Evolutionary conservation across 1,139 yeast species (phyloP).

Genomic region (Blastobotrys persicus): DNA sequence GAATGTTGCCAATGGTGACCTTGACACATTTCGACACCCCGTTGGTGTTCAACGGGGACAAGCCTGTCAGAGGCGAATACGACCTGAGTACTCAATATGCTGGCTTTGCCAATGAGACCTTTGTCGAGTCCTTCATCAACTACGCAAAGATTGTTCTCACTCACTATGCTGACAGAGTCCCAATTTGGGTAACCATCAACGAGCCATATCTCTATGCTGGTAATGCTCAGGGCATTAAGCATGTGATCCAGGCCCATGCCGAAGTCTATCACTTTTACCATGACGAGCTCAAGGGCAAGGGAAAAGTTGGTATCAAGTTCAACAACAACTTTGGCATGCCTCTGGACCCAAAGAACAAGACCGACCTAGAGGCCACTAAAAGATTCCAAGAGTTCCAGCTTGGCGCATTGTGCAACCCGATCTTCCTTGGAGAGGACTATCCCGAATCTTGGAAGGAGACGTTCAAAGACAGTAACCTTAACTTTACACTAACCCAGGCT

Average conservation of each 20-base stretch:
- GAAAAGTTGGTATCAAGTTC: conserved; percentile 16
- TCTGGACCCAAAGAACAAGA: conserved; percentile 30
- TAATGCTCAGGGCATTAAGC: conserved; percentile 10
- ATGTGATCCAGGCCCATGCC: conserved; percentile 4
- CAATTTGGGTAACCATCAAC: conserved; percentile 36
- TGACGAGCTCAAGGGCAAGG: conserved; percentile 30
- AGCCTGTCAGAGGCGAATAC: conserved; percentile 23
- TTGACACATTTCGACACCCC: conserved; percentile 42
- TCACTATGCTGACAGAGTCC: conserved; percentile 39
- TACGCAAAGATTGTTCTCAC: conserved; percentile 39
- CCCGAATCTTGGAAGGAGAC: conserved; percentile 24
- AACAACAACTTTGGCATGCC: conserved; percentile 29
- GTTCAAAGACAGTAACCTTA: background rate
- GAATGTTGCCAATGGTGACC: conserved; percentile 37
- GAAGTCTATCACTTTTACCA: conserved; percentile 21
- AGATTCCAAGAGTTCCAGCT: conserved; percentile 22
- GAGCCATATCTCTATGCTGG: conserved; percentile 31
- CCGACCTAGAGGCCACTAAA: conserved; percentile 21
- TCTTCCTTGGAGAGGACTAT: conserved; percentile 34
- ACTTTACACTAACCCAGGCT: conserved; percentile 10
- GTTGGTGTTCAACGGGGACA: conserved; percentile 26
- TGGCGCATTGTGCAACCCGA: conserved; percentile 27
- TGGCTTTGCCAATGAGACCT: conserved; percentile 34
- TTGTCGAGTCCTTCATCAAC: conserved; percentile 38
- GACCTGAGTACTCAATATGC: background rate